These are phyloP conservation scores for Senna tora DNA, from an alignment of 306 rosid species.

Conservation along the genomic window DNA sequence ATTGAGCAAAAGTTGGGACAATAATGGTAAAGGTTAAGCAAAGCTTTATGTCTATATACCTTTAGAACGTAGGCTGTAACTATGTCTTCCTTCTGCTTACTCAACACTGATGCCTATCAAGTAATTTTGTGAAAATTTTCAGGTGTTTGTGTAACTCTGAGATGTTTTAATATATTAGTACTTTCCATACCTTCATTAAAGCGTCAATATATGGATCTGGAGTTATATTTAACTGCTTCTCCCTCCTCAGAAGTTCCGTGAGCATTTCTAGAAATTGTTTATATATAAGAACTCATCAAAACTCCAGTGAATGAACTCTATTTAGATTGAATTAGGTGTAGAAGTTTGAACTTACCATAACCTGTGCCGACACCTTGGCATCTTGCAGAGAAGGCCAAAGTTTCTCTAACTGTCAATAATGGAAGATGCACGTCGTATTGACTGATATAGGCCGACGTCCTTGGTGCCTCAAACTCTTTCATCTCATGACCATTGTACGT, in stretches of 20 bases:
- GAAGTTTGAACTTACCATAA: conserved; percentile 30
- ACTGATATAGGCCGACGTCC: conserved; percentile 39
- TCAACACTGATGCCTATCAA: conserved; percentile 26
- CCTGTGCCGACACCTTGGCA: conserved; percentile 43
- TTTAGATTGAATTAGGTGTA: background rate
- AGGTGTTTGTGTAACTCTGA: background rate
- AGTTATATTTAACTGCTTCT: conserved; percentile 34
- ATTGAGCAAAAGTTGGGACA: background rate
- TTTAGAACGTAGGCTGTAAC: conserved; percentile 32
- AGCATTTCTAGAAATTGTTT: conserved; percentile 35
- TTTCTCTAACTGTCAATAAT: conserved; percentile 42
- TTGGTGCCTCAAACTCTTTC: conserved; percentile 40
- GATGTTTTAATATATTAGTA: too few species aligned
- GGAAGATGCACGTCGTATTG: conserved; percentile 42
- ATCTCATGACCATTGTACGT: conserved; percentile 44
- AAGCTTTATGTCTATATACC: conserved; percentile 12
- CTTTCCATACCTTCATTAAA: conserved; percentile 36
- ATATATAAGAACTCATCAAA: conserved; percentile 4
- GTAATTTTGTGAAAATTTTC: background rate
- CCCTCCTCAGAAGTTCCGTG: conserved; percentile 36
- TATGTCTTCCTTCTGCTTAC: conserved; percentile 25
- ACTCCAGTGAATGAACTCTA: background rate
- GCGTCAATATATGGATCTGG: conserved; percentile 46
- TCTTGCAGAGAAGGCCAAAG: conserved; percentile 44
- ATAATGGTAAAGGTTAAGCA: background rate